Percentiles rank a stretch among this genome's conserved stretches.
These are phyloP conservation scores for Blepharisma undulans DNA, from an alignment of 169 alveolate genomes.

Conservation along the genomic window DNA sequence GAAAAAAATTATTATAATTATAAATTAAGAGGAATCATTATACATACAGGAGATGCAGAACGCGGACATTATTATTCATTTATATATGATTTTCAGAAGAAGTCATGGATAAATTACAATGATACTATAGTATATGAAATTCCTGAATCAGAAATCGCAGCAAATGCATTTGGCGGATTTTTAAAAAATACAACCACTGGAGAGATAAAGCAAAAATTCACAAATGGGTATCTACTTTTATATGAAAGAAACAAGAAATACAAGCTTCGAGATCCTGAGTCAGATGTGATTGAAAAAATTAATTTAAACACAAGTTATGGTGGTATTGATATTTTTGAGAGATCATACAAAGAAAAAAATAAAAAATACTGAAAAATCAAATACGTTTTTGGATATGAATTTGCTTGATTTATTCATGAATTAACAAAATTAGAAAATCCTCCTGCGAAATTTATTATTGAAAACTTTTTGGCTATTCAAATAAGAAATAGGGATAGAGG, in stretches of 20 bases:
- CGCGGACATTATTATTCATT: conserved; percentile 85
- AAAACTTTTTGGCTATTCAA: conserved; percentile 14
- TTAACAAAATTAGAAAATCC: background rate
- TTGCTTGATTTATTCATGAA: background rate
- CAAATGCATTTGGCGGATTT: conserved; percentile 84
- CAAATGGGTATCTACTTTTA: conserved; percentile 70
- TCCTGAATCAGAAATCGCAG: conserved; percentile 69
- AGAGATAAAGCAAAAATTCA: conserved; percentile 48
- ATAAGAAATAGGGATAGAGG: conserved; percentile 32
- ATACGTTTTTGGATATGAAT: conserved; percentile 5
- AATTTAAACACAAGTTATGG: background rate
- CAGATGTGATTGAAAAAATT: background rate
- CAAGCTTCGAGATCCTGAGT: conserved; percentile 50
- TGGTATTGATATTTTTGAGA: background rate
- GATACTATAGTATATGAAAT: conserved; percentile 75
- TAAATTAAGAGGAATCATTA: conserved; percentile 81
- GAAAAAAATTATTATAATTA: conserved; percentile 70
- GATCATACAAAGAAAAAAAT: background rate
- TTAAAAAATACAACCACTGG: conserved; percentile 46
- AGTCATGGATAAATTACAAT: conserved; percentile 85
- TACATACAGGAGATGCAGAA: conserved; percentile 87
- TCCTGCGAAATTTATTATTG: background rate
- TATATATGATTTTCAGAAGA: conserved; percentile 68
- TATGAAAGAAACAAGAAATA: conserved; percentile 66
- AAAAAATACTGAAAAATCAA: conserved; percentile 35